A percentile compares a stretch with the other conserved stretches of the same genome.
phyloP scores from a whole-genome alignment of 257 asterid species.

The Solanum chiquidenum region DNA sequence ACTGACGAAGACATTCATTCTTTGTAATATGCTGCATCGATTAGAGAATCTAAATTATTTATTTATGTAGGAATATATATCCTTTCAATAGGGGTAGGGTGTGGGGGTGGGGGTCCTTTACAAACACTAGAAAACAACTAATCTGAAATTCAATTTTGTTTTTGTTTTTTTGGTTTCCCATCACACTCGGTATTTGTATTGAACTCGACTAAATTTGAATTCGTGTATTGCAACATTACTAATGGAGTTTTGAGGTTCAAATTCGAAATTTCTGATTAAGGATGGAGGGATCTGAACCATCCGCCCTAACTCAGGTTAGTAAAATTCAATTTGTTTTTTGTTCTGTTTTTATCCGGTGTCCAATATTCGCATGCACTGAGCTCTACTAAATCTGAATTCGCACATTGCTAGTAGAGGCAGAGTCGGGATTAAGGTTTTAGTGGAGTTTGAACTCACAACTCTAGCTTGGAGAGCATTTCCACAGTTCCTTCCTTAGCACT shows the following conservation, averaged over 20 bases:
- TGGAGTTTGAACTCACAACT: too few relatives aligned
- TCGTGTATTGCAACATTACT: background rate
- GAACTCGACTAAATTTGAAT: fast-evolving
- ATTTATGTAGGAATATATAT: background rate
- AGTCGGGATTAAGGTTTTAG: too few relatives aligned
- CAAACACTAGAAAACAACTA: constrained; percentile 27
- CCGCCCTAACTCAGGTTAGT: fast-evolving
- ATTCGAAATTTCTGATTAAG: fast-evolving
- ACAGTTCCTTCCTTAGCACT: too few relatives aligned
- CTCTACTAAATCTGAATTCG: background rate
- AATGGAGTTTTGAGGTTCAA: fast-evolving
- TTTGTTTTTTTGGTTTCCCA: background rate
- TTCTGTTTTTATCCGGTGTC: background rate
- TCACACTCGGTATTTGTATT: fast-evolving
- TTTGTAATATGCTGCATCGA: constrained; percentile 8
- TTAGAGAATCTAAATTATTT: constrained; percentile 13
- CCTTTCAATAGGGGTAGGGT: background rate
- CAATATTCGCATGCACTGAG: background rate
- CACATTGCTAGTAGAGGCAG: background rate
- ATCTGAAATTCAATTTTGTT: constrained; percentile 7
- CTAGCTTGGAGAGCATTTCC: too few relatives aligned
- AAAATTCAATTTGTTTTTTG: background rate
- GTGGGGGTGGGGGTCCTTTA: constrained; percentile 3
- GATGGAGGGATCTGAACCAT: fast-evolving
- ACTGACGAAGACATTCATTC: constrained; percentile 35